Percentiles rank a stretch among this genome's conserved stretches.
Conservation (phyloP, 2,329 filamentous ascomycete species). For the Myotisia sp. region DNA sequence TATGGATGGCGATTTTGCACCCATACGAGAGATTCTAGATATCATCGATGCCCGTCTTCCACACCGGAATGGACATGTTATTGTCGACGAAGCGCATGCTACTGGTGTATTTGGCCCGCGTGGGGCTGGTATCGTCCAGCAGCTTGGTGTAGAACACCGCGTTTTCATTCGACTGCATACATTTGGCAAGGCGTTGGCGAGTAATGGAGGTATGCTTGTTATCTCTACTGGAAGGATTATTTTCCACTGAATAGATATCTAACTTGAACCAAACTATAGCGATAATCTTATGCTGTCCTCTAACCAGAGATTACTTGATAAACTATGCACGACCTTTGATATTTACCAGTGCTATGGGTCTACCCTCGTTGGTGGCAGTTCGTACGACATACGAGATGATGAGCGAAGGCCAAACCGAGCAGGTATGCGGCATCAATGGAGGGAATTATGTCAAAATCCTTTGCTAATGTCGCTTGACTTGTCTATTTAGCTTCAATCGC, state of each 20-base stretch:
- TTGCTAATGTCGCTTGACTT: too few species aligned
- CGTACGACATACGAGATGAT: constrained; percentile 45
- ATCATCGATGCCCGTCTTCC: constrained; percentile 45
- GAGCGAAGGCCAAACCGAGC: constrained; percentile 34
- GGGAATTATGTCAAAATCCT: constrained; percentile 10
- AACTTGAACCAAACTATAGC: constrained; percentile 25
- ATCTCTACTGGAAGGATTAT: constrained; percentile 13
- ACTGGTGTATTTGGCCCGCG: constrained; percentile 37
- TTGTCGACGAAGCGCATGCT: constrained; percentile 45
- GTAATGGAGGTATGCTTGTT: constrained; percentile 48
- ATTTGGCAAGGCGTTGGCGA: constrained; percentile 42
- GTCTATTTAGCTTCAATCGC: constrained; percentile 24
- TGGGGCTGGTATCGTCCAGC: constrained; percentile 37
- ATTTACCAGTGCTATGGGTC: constrained; percentile 57
- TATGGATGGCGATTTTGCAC: constrained; percentile 67
- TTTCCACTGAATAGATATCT: constrained; percentile 1
- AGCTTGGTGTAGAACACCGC: constrained; percentile 36
- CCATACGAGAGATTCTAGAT: constrained; percentile 45
- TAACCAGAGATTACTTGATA: constrained; percentile 50
- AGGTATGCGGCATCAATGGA: constrained; percentile 19
- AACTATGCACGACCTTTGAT: constrained; percentile 65
- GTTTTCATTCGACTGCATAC: constrained; percentile 40
- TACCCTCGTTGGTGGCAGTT: constrained; percentile 46
- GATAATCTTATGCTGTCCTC: constrained; percentile 47
- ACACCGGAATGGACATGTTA: constrained; percentile 39